These are phyloP conservation scores for Globisporangium orthogonon DNA, from an alignment of 352 stramenopile genomes.

Conservation along the genomic window DNA sequence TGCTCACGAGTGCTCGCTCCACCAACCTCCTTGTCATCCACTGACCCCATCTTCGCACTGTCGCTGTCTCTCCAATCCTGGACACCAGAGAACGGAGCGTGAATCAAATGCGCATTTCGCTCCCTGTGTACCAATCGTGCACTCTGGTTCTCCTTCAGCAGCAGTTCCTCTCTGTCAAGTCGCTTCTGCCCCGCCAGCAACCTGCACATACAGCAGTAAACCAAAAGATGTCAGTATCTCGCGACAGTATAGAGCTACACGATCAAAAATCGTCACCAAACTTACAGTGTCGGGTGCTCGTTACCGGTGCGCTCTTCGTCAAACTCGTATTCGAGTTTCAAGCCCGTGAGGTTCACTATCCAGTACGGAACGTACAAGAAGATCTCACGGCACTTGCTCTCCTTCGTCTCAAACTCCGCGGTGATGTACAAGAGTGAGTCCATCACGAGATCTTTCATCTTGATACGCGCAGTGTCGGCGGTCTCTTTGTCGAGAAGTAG, in stretches of 20 bases:
- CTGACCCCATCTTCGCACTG: background rate
- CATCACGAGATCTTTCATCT: conserved; percentile 76
- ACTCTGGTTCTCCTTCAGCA: conserved; percentile 60
- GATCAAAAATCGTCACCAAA: background rate
- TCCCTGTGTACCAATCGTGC: conserved; percentile 23
- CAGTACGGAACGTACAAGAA: conserved; percentile 86
- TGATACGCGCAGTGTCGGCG: conserved; percentile 51
- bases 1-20: conserved; percentile 2
- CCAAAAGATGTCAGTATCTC: too few relatives aligned
- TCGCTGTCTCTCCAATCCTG: background rate
- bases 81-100: conserved; percentile 11
- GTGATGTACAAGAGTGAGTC: conserved; percentile 68
- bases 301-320: conserved; percentile 63
- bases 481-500: conserved; percentile 46
- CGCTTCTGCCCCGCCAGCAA: conserved; percentile 70
- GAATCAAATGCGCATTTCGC: conserved; percentile 56
- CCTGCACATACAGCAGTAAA: conserved; percentile 17
- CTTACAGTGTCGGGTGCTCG: conserved; percentile 42
- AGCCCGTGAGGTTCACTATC: conserved; percentile 82
- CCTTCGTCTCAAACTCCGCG: conserved; percentile 46
- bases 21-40: background rate
- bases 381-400: conserved; percentile 57
- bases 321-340: conserved; percentile 82
- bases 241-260: too few relatives aligned
- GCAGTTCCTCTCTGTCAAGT: conserved; percentile 68